Percentiles rank a stretch among this genome's conserved stretches.
Conservation (phyloP, 2,329 filamentous ascomycete species). For the Mycocentrospora acerina region DNA sequence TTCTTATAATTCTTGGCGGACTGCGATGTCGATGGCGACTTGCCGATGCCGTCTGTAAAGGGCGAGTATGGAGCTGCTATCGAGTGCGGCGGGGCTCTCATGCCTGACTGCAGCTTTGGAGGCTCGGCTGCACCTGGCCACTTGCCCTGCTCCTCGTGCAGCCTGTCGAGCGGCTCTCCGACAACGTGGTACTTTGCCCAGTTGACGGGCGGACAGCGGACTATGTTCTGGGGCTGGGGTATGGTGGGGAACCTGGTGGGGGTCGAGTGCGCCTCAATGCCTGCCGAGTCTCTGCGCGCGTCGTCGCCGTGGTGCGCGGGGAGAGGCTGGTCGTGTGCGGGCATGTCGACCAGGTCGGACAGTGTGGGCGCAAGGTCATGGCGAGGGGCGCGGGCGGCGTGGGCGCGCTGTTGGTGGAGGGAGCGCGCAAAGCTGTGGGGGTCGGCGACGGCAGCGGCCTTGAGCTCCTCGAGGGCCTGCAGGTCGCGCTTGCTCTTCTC, state of each 20-base stretch:
- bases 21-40: constrained; percentile 23
- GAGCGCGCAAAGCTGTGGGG: constrained; percentile 73
- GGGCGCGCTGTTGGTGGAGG: constrained; percentile 60
- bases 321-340: no score
- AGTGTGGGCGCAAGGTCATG: constrained; percentile 42
- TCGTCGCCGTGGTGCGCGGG: constrained; percentile 25
- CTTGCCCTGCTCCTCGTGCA: constrained; percentile 76
- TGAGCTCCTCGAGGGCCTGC: constrained; percentile 66
- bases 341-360: constrained; percentile 37
- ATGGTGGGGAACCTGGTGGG: constrained; percentile 60
- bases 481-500: constrained; percentile 77
- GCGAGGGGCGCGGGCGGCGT: constrained; percentile 29
- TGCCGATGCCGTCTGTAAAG: constrained; percentile 53
- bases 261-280: constrained; percentile 13
- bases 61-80: constrained; percentile 63
- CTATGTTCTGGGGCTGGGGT: constrained; percentile 76
- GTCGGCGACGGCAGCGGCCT: constrained; percentile 68
- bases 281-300: constrained; percentile 34
- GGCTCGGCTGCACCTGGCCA: constrained; percentile 44
- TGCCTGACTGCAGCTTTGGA: constrained; percentile 34
- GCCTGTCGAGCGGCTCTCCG: constrained; percentile 77
- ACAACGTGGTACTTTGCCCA: constrained; percentile 95
- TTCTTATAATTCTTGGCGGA: constrained; percentile 35
- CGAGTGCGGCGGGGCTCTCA: constrained; percentile 51
- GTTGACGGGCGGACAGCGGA: constrained; percentile 86